A percentile compares a stretch with the other conserved stretches of the same genome.
Conservation (phyloP, 805 yeast species). For the Kazachstania bromeliacearum region DNA sequence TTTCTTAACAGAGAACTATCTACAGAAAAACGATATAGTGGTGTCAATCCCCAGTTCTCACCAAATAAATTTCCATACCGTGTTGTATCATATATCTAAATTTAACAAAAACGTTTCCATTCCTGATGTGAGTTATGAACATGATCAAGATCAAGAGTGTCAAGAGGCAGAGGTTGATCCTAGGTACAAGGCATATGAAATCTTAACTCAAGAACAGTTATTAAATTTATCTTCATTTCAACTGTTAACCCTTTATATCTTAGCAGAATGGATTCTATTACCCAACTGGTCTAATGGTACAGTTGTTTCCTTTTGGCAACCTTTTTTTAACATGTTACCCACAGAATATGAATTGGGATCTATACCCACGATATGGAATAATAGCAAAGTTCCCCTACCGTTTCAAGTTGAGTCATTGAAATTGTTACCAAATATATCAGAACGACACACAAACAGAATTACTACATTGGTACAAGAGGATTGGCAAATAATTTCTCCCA, state of each 20-base stretch:
- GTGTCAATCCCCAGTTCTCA: slow-evolving; percentile 49
- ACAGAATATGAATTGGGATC: slow-evolving; percentile 38
- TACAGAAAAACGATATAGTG: slow-evolving; percentile 37
- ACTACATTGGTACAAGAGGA: slow-evolving; percentile 37
- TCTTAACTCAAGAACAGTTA: slow-evolving; percentile 30
- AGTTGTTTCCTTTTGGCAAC: slow-evolving; percentile 49
- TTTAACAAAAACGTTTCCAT: slow-evolving; percentile 22
- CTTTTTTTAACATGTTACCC: slow-evolving; percentile 62
- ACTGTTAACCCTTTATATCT: slow-evolving; percentile 39
- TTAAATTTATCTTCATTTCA: slow-evolving; percentile 48
- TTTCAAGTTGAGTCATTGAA: neutral
- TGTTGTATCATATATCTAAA: slow-evolving; percentile 35
- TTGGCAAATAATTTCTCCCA: slow-evolving; percentile 28
- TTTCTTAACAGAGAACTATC: slow-evolving; percentile 27
- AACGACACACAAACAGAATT: slow-evolving; percentile 35
- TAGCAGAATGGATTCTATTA: slow-evolving; percentile 24
- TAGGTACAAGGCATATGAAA: slow-evolving; percentile 26
- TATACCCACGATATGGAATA: slow-evolving; percentile 59
- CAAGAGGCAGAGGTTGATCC: slow-evolving; percentile 11
- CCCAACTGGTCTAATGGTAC: slow-evolving; percentile 17
- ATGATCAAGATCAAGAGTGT: neutral
- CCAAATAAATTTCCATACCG: slow-evolving; percentile 50
- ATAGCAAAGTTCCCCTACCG: slow-evolving; percentile 9
- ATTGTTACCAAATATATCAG: slow-evolving; percentile 38
- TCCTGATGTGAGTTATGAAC: slow-evolving; percentile 7